These are phyloP conservation scores for Raphanus raphanistrum DNA, from an alignment of 345 rosid genomes.

Conservation along the genomic window DNA sequence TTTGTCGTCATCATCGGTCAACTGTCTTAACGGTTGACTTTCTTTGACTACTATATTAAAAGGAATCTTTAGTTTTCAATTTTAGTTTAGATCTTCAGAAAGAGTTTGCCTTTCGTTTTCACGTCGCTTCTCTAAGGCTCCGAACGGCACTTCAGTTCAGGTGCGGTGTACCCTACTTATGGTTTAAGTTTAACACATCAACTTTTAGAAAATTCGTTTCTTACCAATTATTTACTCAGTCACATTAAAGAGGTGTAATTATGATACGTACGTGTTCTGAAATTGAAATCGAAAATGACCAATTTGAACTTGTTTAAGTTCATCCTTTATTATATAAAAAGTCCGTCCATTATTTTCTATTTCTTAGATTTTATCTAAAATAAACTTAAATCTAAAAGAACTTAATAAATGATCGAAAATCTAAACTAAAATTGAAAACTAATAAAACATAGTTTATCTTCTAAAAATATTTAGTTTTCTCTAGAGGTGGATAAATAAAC, in stretches of 20 bases:
- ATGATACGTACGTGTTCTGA: neutral
- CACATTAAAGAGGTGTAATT: neutral
- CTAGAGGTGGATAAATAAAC: too few species aligned
- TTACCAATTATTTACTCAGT: neutral
- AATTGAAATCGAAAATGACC: neutral
- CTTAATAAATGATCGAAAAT: neutral
- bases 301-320: neutral
- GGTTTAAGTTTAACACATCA: neutral
- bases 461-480: too few species aligned
- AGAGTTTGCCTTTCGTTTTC: conserved; percentile 34
- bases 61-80: neutral
- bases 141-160: neutral
- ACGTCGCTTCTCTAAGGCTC: conserved; percentile 14
- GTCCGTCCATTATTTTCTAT: neutral
- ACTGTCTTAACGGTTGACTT: conserved; percentile 51
- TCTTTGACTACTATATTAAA: neutral
- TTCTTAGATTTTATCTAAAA: neutral
- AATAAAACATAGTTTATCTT: too few species aligned
- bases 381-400: neutral
- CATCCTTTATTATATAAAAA: neutral
- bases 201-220: neutral
- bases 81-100: too few species aligned
- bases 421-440: too few species aligned
- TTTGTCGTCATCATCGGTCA: conserved; percentile 15
- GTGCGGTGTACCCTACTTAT: neutral